Evolutionary conservation across 2,329 filamentous ascomycete species (phyloP).

Genomic region (Orbilia ellipsospora): DNA sequence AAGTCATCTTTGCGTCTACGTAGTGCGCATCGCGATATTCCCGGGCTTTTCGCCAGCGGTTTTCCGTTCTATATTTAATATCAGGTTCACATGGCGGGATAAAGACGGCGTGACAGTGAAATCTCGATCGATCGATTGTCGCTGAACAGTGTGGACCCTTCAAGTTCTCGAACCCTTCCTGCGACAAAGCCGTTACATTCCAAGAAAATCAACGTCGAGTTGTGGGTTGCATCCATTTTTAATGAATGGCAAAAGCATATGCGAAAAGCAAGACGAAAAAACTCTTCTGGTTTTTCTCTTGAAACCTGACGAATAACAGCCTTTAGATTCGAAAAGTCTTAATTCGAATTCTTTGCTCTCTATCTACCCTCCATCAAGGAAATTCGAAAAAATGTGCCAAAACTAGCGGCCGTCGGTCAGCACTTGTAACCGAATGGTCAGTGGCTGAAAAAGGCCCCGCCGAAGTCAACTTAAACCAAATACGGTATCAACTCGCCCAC

Average conservation of each 20-base stretch:
- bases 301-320: constrained; percentile 48
- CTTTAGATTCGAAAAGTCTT: constrained; percentile 16
- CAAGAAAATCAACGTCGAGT: constrained; percentile 2
- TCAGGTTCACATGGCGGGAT: constrained; percentile 31
- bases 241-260: constrained; percentile 32
- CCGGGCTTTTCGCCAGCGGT: constrained; percentile 24
- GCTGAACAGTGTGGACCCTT: constrained; percentile 5
- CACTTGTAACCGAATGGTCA: constrained; percentile 24
- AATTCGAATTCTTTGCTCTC: constrained; percentile 36
- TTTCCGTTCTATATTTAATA: constrained; percentile 49
- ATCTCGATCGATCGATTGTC: constrained; percentile 35
- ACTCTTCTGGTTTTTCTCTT: constrained; percentile 4
- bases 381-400: constrained; percentile 25
- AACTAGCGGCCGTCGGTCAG: constrained; percentile 39
- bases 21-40: constrained; percentile 13
- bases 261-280: background rate
- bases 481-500: constrained; percentile 43
- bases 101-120: constrained; percentile 13
- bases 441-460: constrained; percentile 38
- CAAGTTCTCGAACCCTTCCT: constrained; percentile 46
- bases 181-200: constrained; percentile 21
- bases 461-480: constrained; percentile 30
- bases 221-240: constrained; percentile 43
- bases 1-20: constrained; percentile 21
- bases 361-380: constrained; percentile 22